phyloP scores from a whole-genome alignment of 805 yeast species.

The Crinitomyces ghanaensis region DNA sequence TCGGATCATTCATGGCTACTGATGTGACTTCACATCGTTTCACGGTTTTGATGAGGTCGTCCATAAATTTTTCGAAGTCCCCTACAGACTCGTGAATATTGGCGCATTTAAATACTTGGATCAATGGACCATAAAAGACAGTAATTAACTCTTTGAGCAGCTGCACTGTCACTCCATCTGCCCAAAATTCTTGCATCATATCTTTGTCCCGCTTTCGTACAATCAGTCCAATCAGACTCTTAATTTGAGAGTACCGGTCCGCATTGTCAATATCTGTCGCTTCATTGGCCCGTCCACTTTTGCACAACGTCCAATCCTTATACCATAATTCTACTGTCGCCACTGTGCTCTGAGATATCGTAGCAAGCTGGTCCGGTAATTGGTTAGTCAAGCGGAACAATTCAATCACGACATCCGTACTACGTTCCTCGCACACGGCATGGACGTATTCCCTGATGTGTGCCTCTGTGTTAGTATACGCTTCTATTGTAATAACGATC shows the following conservation, averaged over 20 bases:
- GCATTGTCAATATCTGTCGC: conserved; percentile 23
- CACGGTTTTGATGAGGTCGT: conserved; percentile 50
- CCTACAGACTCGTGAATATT: conserved; percentile 54
- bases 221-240: conserved; percentile 50
- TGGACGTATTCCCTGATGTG: conserved; percentile 24
- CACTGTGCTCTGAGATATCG: conserved; percentile 3
- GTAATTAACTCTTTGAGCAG: conserved; percentile 63
- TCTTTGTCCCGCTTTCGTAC: conserved; percentile 68
- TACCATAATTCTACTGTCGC: conserved; percentile 22
- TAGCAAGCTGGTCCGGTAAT: neutral
- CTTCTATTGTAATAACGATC: conserved; percentile 15
- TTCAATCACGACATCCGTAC: conserved; percentile 18
- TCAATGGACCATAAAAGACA: conserved; percentile 63
- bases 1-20: conserved; percentile 39
- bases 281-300: neutral
- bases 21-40: conserved; percentile 39
- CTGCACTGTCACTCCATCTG: conserved; percentile 69
- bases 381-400: neutral
- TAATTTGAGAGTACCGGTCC: conserved; percentile 40
- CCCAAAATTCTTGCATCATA: conserved; percentile 66
- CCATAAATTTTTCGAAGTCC: conserved; percentile 52
- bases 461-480: conserved; percentile 8
- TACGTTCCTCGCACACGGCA: conserved; percentile 21
- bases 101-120: conserved; percentile 55
- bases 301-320: conserved; percentile 23